phyloP scores from a whole-genome alignment of 2,329 filamentous ascomycete genomes.

The Trichoderma sp. region DNA sequence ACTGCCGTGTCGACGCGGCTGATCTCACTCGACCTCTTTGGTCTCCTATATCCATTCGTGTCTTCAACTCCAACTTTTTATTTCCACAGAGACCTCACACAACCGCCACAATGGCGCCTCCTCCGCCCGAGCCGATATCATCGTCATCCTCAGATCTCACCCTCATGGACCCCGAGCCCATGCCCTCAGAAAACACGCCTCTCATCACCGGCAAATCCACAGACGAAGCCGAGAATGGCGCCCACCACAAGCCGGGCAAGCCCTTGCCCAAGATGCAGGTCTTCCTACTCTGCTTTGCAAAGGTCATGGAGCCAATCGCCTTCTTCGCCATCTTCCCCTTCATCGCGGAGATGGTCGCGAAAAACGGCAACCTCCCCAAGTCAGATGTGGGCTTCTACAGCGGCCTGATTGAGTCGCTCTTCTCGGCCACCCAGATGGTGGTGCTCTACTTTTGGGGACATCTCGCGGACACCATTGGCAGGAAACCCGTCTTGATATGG shows the following conservation, averaged over 20 bases:
- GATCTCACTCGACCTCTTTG: neutral
- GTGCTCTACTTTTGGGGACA: constrained; percentile 74
- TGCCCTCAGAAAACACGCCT: constrained; percentile 5
- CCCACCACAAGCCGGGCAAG: constrained; percentile 34
- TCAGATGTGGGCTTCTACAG: constrained; percentile 77
- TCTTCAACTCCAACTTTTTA: neutral
- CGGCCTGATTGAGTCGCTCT: constrained; percentile 71
- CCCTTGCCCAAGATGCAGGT: constrained; percentile 63
- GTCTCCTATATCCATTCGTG: neutral
- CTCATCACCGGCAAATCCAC: constrained; percentile 1
- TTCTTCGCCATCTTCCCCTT: constrained; percentile 83
- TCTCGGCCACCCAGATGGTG: constrained; percentile 72
- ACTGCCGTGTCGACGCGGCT: neutral
- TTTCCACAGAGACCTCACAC: neutral
- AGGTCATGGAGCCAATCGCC: constrained; percentile 72
- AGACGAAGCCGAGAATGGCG: constrained; percentile 6
- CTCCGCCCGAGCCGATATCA: neutral
- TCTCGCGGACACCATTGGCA: constrained; percentile 60
- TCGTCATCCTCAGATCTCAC: constrained; percentile 18
- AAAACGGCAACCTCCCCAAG: constrained; percentile 56
- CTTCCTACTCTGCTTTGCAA: constrained; percentile 68
- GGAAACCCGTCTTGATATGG: constrained; percentile 68
- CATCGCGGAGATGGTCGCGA: constrained; percentile 71
- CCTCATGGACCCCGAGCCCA: constrained; percentile 13
- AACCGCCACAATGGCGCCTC: constrained; percentile 5